Evolutionary conservation across 148 eudicot genomes (phyloP).

Genomic region (Rhododendron kiyosumense): DNA sequence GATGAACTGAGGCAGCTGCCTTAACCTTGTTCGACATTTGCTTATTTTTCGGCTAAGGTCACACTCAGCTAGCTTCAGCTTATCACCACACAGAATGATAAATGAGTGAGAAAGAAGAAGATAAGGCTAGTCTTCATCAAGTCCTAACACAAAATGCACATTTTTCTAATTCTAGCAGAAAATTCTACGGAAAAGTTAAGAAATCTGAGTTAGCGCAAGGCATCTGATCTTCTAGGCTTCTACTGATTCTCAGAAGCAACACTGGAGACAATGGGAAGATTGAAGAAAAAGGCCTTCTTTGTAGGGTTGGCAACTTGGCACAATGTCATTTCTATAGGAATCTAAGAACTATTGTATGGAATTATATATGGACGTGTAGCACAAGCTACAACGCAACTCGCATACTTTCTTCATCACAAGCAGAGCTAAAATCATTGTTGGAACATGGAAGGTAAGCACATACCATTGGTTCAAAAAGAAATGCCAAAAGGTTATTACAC

Average conservation of each 20-base stretch:
- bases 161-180: background rate
- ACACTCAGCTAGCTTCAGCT: background rate
- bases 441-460: background rate
- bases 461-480: background rate
- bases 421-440: background rate
- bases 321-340: background rate
- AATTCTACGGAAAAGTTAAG: background rate
- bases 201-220: background rate
- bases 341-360: background rate
- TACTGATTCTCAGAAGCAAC: background rate
- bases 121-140: background rate
- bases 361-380: background rate
- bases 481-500: background rate
- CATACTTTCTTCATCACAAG: background rate
- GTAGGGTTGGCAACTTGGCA: background rate
- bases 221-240: background rate
- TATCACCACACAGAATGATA: background rate
- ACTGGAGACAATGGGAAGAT: background rate
- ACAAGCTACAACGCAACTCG: background rate
- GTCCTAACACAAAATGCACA: background rate
- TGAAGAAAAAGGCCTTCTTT: background rate
- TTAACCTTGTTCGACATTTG: background rate
- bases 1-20: background rate
- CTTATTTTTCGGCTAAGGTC: background rate
- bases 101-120: background rate